Evolutionary conservation across 352 stramenopile genomes (phyloP), one percentile per base, ranked within the genome.

Genomic region (Globisporangium echinulatum): DNA sequence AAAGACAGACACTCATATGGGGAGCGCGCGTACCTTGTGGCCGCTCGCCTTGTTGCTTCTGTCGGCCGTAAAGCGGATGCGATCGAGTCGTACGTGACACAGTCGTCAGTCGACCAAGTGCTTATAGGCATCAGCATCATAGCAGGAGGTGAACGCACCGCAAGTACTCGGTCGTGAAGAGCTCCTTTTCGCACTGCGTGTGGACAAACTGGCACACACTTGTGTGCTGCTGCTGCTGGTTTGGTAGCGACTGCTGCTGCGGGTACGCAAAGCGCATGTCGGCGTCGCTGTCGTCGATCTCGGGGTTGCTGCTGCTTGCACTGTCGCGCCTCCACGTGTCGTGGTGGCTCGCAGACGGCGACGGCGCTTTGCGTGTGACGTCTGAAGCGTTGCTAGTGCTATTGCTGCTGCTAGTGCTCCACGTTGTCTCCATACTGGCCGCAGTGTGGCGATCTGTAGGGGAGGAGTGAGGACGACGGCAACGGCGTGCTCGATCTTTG

Each of bases 31-130:
- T 52, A 83, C 74, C 60, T 93, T 93, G 64, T 91, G 80, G 15
- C 84, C 84, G 48, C 84, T 90, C 2, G 84, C 82, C 68, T 93
- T 93, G 70, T 93, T 93, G 66, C 79, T 91, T 74, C 83, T 92
- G 25, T 33, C 25, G 25, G 25, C 25, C 25, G 25, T 33, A 3
- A 33, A 33, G 60, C 52, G 67, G 25, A 36, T 19, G 58, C 7
- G 36, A 53, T 54, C 8, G 49, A 37, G 52, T 39, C 33, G 52
- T 39, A 56, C 44, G 36, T 10, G 15, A 15, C 25, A 61, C 44
- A 47, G 38, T 25, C 36, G 43, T 5, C 38, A 11, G 9, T 39
- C 17, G n/a, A 40, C 5, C 33, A 52, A 14, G 15, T 11, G 3
- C 8, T 37, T 13, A 60, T 52, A 44, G 19, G 6, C 6, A 51